Evolutionary conservation across 164 flowering plant species (phyloP).

Genomic region (Santalum album): DNA sequence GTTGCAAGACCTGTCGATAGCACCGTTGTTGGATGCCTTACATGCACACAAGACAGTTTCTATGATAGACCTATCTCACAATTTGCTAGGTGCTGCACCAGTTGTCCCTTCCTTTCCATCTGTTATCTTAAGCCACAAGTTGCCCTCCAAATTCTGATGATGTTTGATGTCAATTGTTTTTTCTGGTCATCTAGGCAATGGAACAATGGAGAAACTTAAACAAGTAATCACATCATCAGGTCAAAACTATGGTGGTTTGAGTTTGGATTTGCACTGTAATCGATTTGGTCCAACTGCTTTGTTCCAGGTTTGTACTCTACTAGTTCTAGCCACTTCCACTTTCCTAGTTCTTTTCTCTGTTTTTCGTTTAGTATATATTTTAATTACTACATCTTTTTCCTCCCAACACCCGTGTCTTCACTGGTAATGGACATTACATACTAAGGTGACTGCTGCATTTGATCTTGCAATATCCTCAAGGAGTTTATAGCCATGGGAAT

Average conservation of each 20-base stretch:
- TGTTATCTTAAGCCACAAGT: too few species aligned
- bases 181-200: conserved; percentile 51
- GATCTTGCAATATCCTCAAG: too few species aligned
- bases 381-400: not conserved
- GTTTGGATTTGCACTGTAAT: conserved; percentile 86
- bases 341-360: not conserved
- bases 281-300: conserved; percentile 86
- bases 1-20: conserved; percentile 71
- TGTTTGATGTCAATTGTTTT: conserved; percentile 2
- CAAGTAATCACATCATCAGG: conserved; percentile 52
- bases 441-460: too few species aligned
- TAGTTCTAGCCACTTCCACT: not conserved
- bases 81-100: conserved; percentile 54
- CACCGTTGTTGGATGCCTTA: conserved; percentile 67
- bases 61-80: conserved; percentile 76
- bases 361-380: not conserved
- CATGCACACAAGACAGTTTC: conserved; percentile 57
- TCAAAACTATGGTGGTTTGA: conserved; percentile 73
- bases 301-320: conserved; percentile 52
- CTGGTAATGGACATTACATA: too few species aligned
- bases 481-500: not conserved
- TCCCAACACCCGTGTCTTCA: too few species aligned
- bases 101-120: not conserved
- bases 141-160: not conserved
- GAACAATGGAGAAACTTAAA: conserved; percentile 72